Percentiles rank a stretch among this genome's conserved stretches.
Evolutionary conservation across 2,329 filamentous ascomycete species (phyloP).

Genomic region (Didymella arachidicola): DNA sequence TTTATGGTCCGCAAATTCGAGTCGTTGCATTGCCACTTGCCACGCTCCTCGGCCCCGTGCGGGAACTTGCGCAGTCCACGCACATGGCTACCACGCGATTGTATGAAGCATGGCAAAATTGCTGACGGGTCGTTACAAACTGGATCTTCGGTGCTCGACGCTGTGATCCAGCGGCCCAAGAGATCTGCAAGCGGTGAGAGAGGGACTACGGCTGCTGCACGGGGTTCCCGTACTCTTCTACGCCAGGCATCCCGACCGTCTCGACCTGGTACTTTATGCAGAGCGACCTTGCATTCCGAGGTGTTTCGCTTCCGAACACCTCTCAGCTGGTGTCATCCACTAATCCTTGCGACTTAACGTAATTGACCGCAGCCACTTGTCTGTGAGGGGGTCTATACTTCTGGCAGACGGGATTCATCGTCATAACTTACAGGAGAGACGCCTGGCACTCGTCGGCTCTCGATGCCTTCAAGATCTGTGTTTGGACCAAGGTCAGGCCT

Average conservation of each 20-base stretch:
- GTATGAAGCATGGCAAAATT: slow-evolving; percentile 9
- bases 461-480: neutral
- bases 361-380: neutral
- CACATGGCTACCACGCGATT: slow-evolving; percentile 20
- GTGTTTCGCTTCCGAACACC: neutral
- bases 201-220: neutral
- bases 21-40: slow-evolving; percentile 8
- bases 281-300: neutral
- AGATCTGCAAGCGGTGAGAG: slow-evolving; percentile 8
- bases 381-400: neutral
- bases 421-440: neutral
- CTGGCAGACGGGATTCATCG: neutral
- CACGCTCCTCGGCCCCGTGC: slow-evolving; percentile 8
- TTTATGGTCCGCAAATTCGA: neutral
- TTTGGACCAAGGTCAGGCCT: neutral
- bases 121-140: slow-evolving; percentile 2
- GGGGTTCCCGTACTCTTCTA: neutral
- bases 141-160: slow-evolving; percentile 4
- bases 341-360: neutral
- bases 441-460: neutral
- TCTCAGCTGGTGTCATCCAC: neutral
- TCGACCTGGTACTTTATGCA: neutral
- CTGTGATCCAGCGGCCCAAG: neutral
- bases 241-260: slow-evolving; percentile 1
- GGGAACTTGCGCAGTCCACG: slow-evolving; percentile 10